Conservation (phyloP, 495 filamentous ascomycete genomes). For the Aspergillus ellipticus region DNA sequence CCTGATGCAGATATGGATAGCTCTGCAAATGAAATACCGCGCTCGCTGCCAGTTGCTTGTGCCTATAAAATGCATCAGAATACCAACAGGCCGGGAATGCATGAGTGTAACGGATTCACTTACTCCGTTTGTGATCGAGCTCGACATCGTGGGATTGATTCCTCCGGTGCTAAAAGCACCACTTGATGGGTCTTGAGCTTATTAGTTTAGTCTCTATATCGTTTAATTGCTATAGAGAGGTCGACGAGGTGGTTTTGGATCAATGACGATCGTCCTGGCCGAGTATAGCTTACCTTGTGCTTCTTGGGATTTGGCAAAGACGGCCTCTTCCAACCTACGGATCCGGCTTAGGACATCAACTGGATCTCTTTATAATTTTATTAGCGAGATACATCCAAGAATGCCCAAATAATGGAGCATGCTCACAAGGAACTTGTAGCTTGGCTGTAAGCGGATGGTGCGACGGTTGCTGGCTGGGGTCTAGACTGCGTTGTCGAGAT, state of each 20-base stretch:
- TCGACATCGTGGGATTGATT: background rate
- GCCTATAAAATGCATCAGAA: background rate
- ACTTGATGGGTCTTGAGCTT: background rate
- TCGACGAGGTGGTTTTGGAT: background rate
- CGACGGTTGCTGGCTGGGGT: background rate
- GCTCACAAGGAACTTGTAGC: background rate
- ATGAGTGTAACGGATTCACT: background rate
- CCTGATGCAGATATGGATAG: background rate
- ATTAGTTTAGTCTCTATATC: too few species aligned
- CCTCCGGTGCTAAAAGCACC: background rate
- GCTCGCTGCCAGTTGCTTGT: background rate
- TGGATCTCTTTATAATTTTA: background rate
- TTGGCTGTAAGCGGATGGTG: background rate
- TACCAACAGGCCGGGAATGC: background rate
- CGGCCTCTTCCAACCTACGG: background rate
- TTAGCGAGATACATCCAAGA: background rate
- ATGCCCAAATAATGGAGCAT: background rate
- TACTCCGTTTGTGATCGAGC: background rate
- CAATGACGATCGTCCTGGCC: background rate
- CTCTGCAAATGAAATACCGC: background rate
- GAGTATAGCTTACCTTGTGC: background rate
- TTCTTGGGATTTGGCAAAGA: background rate
- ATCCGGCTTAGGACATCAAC: background rate
- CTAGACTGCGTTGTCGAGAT: background rate
- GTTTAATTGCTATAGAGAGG: too few species aligned